Evolutionary conservation across 257 asterid genomes (phyloP).

Genomic region (Leonotis leonurus): DNA sequence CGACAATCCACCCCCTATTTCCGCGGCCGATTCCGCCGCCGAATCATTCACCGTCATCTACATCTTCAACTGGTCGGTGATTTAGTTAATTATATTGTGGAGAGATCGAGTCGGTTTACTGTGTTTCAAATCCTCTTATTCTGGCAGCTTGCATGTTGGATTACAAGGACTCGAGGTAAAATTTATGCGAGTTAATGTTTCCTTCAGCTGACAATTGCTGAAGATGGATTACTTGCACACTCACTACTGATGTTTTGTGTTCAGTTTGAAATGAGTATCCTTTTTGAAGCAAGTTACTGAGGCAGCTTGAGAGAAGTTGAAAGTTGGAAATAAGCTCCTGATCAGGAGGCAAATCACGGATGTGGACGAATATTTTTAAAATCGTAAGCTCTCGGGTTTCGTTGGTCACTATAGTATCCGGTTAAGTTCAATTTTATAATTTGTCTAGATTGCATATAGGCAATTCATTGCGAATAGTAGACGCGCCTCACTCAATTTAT

Average conservation of each 20-base stretch:
- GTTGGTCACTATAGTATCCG: neutral
- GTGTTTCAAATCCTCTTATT: slow-evolving; percentile 5
- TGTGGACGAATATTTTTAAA: slow-evolving; percentile 98
- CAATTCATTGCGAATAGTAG: no score
- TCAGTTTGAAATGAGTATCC: slow-evolving; percentile 18
- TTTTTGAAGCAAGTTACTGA: slow-evolving; percentile 1
- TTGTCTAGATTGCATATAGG: no score
- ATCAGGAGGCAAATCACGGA: slow-evolving; percentile 36
- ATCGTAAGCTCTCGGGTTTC: slow-evolving; percentile 48
- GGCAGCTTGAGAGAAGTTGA: slow-evolving; percentile 22
- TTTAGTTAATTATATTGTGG: neutral
- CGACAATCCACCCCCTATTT: slow-evolving; percentile 8
- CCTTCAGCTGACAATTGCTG: neutral
- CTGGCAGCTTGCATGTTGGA: slow-evolving; percentile 8
- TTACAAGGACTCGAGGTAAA: slow-evolving; percentile 3
- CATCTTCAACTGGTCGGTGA: neutral
- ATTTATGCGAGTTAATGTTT: neutral
- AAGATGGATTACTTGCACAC: neutral
- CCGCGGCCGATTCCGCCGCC: slow-evolving; percentile 10
- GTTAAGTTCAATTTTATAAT: neutral
- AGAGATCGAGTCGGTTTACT: no score
- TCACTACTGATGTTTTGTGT: slow-evolving; percentile 10
- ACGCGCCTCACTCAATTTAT: no score
- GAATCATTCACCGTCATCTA: neutral
- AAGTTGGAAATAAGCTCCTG: no score